A percentile compares a stretch with the other conserved stretches of the same genome.
phyloP scores from a whole-genome alignment of 73 alveolate species.

The Durusdinium trenchii region DNA sequence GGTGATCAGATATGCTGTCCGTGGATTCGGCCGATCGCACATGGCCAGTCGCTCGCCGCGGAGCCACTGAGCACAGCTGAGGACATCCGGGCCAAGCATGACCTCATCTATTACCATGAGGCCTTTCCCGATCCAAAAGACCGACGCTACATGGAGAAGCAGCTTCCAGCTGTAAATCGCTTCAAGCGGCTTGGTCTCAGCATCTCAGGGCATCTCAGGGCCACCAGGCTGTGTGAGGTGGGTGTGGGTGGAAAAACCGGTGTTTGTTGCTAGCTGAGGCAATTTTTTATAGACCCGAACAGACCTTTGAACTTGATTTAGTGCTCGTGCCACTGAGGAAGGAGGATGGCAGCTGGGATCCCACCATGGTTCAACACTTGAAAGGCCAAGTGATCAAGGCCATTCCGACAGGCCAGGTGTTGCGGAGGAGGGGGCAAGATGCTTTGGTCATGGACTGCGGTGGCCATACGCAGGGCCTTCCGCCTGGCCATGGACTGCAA shows the following conservation, averaged over 20 bases:
- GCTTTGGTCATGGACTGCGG: background rate
- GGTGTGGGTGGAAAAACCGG: background rate
- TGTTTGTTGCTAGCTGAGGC: background rate
- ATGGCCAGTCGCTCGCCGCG: too few species aligned
- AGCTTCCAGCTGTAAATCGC: constrained; percentile 60
- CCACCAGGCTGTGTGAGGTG: background rate
- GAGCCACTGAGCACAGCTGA: background rate
- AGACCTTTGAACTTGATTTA: background rate
- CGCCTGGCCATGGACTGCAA: background rate
- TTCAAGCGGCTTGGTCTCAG: constrained; percentile 31
- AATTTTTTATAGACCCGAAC: background rate
- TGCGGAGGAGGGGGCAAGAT: too few species aligned
- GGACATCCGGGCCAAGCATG: constrained; percentile 81
- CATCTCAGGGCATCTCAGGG: background rate
- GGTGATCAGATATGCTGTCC: too few species aligned
- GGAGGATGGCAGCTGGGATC: background rate
- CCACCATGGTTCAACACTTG: constrained; percentile 40
- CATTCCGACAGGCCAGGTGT: background rate
- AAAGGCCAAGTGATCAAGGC: constrained; percentile 13
- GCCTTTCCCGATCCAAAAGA: constrained; percentile 77
- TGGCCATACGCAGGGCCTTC: too few species aligned
- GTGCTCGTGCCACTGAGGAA: background rate
- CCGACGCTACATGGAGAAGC: constrained; percentile 76
- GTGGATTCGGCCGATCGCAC: too few species aligned
- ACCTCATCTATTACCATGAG: constrained; percentile 67